Evolutionary conservation across 1,284 basidiomycete genomes (phyloP).

Genomic region (Cryptococcus sp.): DNA sequence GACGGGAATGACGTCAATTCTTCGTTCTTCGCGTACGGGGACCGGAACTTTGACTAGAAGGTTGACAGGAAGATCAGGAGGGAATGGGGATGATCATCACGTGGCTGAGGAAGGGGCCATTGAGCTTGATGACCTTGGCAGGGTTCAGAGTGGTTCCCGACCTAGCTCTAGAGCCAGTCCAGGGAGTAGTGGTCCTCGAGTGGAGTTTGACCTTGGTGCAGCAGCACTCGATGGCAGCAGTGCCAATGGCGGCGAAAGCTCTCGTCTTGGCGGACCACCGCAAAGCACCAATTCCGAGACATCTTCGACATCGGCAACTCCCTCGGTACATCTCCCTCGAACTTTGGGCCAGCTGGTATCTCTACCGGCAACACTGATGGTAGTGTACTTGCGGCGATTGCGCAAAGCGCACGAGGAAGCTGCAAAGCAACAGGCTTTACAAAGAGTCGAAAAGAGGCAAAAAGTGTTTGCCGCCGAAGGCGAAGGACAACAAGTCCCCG

Average conservation of each 20-base stretch:
- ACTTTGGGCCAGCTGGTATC: slow-evolving; percentile 39
- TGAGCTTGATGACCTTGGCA: slow-evolving; percentile 16
- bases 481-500: not conserved
- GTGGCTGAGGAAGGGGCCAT: slow-evolving; percentile 18
- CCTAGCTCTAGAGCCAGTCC: too few species aligned
- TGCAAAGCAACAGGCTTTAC: slow-evolving; percentile 42
- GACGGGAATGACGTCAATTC: slow-evolving; percentile 30
- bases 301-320: slow-evolving; percentile 48
- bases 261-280: slow-evolving; percentile 3
- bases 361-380: slow-evolving; percentile 46
- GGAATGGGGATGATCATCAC: slow-evolving; percentile 10
- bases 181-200: not conserved
- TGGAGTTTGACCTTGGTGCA: slow-evolving; percentile 13
- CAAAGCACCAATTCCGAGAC: slow-evolving; percentile 44
- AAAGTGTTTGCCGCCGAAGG: slow-evolving; percentile 30
- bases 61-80: slow-evolving; percentile 3
- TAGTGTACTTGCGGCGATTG: slow-evolving; percentile 47
- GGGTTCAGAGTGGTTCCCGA: too few species aligned
- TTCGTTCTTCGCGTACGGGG: slow-evolving; percentile 19
- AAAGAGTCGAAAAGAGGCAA: slow-evolving; percentile 42
- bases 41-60: slow-evolving; percentile 18
- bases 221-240: too few species aligned
- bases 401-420: slow-evolving; percentile 52
- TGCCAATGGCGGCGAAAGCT: not conserved
- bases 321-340: slow-evolving; percentile 41